Conservation (phyloP, 257 asterid genomes). For the Buddleja alternifolia region DNA sequence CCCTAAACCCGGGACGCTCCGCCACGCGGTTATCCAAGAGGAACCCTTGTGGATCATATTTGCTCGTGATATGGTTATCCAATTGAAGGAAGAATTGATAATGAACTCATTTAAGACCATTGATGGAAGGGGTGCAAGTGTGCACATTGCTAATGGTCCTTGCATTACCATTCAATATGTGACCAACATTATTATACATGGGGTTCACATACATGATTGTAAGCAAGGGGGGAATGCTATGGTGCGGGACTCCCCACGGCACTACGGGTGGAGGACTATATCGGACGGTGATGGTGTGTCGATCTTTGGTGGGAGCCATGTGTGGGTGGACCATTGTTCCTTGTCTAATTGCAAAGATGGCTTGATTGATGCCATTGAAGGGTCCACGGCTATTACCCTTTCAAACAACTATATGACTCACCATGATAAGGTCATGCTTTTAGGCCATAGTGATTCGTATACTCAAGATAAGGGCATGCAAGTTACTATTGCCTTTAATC, state of each 20-base stretch:
- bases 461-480: conserved; percentile 69
- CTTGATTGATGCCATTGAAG: conserved; percentile 66
- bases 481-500: conserved; percentile 78
- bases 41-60: conserved; percentile 82
- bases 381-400: conserved; percentile 73
- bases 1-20: conserved; percentile 78
- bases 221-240: conserved; percentile 76
- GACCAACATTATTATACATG: conserved; percentile 76
- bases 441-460: conserved; percentile 72
- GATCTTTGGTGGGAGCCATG: conserved; percentile 68
- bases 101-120: conserved; percentile 88
- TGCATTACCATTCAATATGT: conserved; percentile 80
- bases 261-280: conserved; percentile 71
- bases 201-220: conserved; percentile 76
- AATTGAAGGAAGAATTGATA: conserved; percentile 72
- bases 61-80: conserved; percentile 75
- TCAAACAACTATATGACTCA: conserved; percentile 73
- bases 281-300: conserved; percentile 90
- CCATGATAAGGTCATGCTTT: conserved; percentile 84
- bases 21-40: conserved; percentile 64
- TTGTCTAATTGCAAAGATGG: conserved; percentile 71
- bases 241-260: conserved; percentile 71
- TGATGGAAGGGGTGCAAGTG: conserved; percentile 83
- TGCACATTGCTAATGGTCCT: conserved; percentile 81
- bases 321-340: conserved; percentile 88